These are phyloP conservation scores for Pestalotiopsis sp. DNA, from an alignment of 2,329 filamentous ascomycete species.

Conservation along the genomic window DNA sequence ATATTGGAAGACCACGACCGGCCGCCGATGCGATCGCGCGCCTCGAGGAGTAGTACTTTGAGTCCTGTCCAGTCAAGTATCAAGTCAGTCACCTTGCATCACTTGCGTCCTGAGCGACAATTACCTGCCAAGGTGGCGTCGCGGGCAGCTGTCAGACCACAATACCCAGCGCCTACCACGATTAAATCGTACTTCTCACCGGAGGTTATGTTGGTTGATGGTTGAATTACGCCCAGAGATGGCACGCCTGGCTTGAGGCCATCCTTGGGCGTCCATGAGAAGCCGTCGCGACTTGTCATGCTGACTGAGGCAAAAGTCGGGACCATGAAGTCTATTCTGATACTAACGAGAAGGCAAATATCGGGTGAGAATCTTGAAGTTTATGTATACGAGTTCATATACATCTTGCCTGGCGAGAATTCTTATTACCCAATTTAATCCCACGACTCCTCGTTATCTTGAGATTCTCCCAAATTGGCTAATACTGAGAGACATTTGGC, in stretches of 20 bases:
- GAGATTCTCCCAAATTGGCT: neutral
- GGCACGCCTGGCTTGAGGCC: neutral
- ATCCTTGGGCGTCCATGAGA: neutral
- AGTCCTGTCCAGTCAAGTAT: neutral
- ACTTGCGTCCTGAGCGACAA: neutral
- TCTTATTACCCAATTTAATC: neutral
- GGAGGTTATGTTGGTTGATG: neutral
- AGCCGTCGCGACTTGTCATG: neutral
- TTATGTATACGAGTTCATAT: neutral
- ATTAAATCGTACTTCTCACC: neutral
- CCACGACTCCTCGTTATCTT: neutral
- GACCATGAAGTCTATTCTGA: neutral
- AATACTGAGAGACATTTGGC: neutral
- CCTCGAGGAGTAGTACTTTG: slow-evolving; percentile 37
- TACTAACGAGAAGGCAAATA: neutral
- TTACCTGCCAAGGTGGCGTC: neutral
- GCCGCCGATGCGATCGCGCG: slow-evolving; percentile 43
- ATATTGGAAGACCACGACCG: slow-evolving; percentile 40
- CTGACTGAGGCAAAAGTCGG: neutral
- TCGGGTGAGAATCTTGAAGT: neutral
- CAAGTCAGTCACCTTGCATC: neutral
- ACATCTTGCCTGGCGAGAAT: neutral
- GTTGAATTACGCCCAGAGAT: neutral
- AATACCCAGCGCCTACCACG: neutral
- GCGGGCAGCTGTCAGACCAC: neutral